These are phyloP conservation scores for Colletotrichum melonis DNA, from an alignment of 2,329 filamentous ascomycete species.

Conservation along the genomic window DNA sequence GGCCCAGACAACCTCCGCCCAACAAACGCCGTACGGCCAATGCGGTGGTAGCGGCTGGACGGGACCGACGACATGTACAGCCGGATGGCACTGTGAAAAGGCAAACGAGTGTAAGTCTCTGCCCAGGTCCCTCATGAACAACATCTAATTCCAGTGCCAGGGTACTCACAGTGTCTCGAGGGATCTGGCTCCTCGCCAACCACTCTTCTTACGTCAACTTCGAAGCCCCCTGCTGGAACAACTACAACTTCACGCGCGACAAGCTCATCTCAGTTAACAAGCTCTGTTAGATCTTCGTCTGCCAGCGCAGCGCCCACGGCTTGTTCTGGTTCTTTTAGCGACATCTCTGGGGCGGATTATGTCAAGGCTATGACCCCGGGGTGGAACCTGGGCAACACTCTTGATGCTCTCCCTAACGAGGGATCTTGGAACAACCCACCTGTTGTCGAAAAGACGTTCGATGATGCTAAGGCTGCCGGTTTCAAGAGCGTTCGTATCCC, in stretches of 20 bases:
- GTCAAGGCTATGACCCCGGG: slow-evolving; percentile 63
- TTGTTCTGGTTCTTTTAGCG: slow-evolving; percentile 55
- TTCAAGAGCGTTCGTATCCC: slow-evolving; percentile 70
- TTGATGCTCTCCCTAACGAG: slow-evolving; percentile 58
- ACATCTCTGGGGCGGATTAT: slow-evolving; percentile 57
- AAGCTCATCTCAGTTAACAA: not conserved
- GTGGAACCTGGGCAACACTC: slow-evolving; percentile 71
- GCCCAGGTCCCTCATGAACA: not conserved
- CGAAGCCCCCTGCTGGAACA: not conserved
- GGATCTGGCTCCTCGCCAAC: slow-evolving; percentile 2
- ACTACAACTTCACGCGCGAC: not conserved
- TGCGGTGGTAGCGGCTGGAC: slow-evolving; percentile 31
- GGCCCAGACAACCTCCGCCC: not conserved
- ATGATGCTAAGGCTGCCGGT: slow-evolving; percentile 61
- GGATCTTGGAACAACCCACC: slow-evolving; percentile 69
- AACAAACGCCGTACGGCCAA: slow-evolving; percentile 26
- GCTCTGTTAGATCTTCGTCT: slow-evolving; percentile 8
- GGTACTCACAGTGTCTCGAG: slow-evolving; percentile 35
- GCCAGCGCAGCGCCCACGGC: slow-evolving; percentile 14
- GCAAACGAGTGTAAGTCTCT: slow-evolving; percentile 21
- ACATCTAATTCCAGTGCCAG: not conserved
- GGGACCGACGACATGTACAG: slow-evolving; percentile 23
- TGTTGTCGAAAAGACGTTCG: slow-evolving; percentile 60
- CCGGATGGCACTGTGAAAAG: slow-evolving; percentile 29
- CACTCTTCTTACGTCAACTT: slow-evolving; percentile 11